Base-by-base conservation (phyloP, 1,284 basidiomycete species). In the Volvariella surrecta region DNA sequence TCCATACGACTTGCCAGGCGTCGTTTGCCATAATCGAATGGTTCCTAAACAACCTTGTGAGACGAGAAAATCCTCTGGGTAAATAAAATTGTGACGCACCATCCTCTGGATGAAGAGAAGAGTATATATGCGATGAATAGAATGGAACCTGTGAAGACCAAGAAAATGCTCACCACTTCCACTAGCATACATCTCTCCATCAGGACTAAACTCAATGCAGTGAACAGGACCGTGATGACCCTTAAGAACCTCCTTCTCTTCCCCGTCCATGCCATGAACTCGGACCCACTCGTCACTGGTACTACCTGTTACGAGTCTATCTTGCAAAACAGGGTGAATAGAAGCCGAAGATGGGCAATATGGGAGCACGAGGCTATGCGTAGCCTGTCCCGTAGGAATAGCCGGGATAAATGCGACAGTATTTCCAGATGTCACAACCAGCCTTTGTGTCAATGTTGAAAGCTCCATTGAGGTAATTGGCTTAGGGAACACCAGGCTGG, bases 201-300 rank as follows among this genome's bases (percentile, higher is more conserved):
- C 95, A 0, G 95, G 96, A 58, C 86, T 89, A 66, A 88, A 99
- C 52, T 88, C 84, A 32, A 96, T 88, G 48, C 87, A 90, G 55
- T 96, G 91, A 9, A 96, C 95, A 10, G 95, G 94, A 11, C 95
- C 95, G 59, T 99, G 95, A 60, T 99, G 96, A 4, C 95, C 95
- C 63, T 98, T 98, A 53, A 95, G 76, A 44, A 97, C 79, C 48
- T 98, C 95, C 49, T 78, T 68, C 67, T 97, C 92, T 58, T 83
- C 77, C 1, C 90, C 95, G n/a, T 85, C 78, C 55, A 92, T 82
- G 34, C 89, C 87, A 58, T 97, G 94, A 24, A 98, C 81, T 34
- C 95, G 73, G 17, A 99, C 93, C 96, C 96, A 99, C 51, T 96
- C 93, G 62, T 99, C 96, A 9, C 72, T 76, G 34, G 76, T 73